Evolutionary conservation across 2,329 filamentous ascomycete genomes (phyloP).

Genomic region (Thelonectria blattea): DNA sequence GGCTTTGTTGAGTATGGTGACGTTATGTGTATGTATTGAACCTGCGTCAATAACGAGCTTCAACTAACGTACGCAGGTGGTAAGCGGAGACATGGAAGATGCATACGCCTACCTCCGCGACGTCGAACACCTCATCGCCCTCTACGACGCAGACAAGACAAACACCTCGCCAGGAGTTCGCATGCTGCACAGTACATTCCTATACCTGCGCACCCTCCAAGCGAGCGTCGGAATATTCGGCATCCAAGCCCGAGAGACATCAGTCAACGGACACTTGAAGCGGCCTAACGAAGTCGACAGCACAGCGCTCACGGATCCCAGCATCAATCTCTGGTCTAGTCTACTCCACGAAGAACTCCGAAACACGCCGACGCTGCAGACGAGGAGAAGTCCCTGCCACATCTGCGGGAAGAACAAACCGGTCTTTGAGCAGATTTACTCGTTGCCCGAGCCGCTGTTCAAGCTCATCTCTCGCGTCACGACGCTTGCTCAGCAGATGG

Average conservation of each 20-base stretch:
- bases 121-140: slow-evolving; percentile 10
- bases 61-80: slow-evolving; percentile 1
- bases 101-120: slow-evolving; percentile 13
- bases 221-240: slow-evolving; percentile 12
- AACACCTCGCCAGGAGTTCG: background rate
- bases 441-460: slow-evolving; percentile 6
- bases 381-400: background rate
- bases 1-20: slow-evolving; percentile 17
- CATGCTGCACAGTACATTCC: slow-evolving; percentile 15
- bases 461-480: slow-evolving; percentile 14
- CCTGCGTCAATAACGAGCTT: too few relatives aligned
- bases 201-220: slow-evolving; percentile 11
- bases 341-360: background rate
- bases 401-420: slow-evolving; percentile 7
- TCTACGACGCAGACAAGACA: slow-evolving; percentile 8
- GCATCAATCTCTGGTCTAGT: slow-evolving; percentile 1
- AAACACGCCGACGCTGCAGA: background rate
- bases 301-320: background rate
- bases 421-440: slow-evolving; percentile 13
- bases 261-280: background rate
- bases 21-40: slow-evolving; percentile 6
- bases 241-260: background rate
- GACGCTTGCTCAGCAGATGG: slow-evolving; percentile 7
- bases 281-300: background rate
- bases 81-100: slow-evolving; percentile 18